Evolutionary conservation across 768 basidiomycete species (phyloP), one percentile per base, ranked within the genome.

Genomic region (Hysterangium stoloniferum): DNA sequence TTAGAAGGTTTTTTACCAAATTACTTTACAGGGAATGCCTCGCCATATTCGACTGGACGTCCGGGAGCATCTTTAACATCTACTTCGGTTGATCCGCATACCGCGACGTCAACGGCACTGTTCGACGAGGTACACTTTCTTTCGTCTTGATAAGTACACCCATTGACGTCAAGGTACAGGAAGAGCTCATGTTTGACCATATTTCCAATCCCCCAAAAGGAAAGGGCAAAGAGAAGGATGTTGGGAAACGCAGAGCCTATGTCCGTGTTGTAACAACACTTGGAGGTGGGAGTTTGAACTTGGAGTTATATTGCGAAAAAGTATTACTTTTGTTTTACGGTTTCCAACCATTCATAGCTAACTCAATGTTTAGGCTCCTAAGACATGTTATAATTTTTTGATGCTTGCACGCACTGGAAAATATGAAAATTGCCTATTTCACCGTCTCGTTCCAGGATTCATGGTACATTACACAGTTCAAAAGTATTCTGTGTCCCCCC

Each of bases 351-450:
- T 48, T 17, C 28, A 19, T 33, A 33, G 36, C 44, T 24, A 37
- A 22, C 20, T 6, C 25, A 33, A 31, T 32, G 19, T 34, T 7
- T 49, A 93, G 89, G 96, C 95, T 8, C 96, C 96, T 0, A 94
- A 96, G 68, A 97, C 96, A 1, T 97, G 94, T 59, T 99, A 99
- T 66, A 99, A 99, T 64, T 99, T 97, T 66, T 68, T 99, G 25
- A 89, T 89, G 84, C 78, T 99, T 6, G 94, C 96, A 0, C 79
- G 82, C 54, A 74, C 82, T 20, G 91, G 93, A 7, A 93, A 94
- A 60, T 99, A 97, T 60, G 82, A 97, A 56, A 71, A 90, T 57
- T 83, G 82, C 52, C 66, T 91, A 20, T 99, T 98, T 65, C 95
- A 99, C 63, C 80, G 95, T 17, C 70, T 95, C 24, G 88, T 97